Conservation (phyloP, 441 rosid genomes). For the Sinapis alba region DNA sequence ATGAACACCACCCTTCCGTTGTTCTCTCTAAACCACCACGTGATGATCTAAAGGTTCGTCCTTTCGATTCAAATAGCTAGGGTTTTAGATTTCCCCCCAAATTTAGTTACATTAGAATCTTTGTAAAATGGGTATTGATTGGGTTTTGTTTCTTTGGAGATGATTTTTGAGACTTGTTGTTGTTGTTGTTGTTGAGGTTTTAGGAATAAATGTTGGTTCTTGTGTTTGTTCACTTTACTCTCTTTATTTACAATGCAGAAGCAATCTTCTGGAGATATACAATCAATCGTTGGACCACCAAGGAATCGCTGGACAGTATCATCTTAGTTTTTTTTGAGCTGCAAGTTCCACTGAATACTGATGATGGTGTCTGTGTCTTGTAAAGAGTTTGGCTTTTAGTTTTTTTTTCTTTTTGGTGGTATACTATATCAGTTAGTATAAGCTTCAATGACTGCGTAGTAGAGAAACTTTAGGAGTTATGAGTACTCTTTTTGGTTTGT, state of each 20-base stretch:
- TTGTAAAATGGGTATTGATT: background rate
- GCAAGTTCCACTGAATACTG: background rate
- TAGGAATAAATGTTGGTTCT: background rate
- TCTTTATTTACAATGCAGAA: constrained; percentile 5
- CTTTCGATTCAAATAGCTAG: background rate
- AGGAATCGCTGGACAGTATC: constrained; percentile 30
- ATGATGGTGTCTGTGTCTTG: constrained; percentile 31
- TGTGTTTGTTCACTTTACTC: constrained; percentile 2
- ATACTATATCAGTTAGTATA: constrained; percentile 14
- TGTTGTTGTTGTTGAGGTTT: background rate
- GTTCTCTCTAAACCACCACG: background rate
- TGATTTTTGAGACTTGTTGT: background rate
- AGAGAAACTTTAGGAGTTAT: constrained; percentile 6
- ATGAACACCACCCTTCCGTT: constrained; percentile 14
- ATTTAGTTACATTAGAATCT: background rate
- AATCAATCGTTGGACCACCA: constrained; percentile 17
- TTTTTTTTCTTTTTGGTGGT: background rate
- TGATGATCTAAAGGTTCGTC: constrained; percentile 27
- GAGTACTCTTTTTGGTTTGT: constrained; percentile 5
- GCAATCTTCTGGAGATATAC: constrained; percentile 12
- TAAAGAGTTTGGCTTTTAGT: constrained; percentile 24
- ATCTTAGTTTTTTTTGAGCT: constrained; percentile 11
- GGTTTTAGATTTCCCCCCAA: background rate
- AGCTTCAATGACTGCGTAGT: constrained; percentile 8
- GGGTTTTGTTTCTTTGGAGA: background rate